Percentiles rank a stretch among this genome's conserved stretches.
Conservation (phyloP, 129 eudicot species). For the Gnaphalium uliginosum region DNA sequence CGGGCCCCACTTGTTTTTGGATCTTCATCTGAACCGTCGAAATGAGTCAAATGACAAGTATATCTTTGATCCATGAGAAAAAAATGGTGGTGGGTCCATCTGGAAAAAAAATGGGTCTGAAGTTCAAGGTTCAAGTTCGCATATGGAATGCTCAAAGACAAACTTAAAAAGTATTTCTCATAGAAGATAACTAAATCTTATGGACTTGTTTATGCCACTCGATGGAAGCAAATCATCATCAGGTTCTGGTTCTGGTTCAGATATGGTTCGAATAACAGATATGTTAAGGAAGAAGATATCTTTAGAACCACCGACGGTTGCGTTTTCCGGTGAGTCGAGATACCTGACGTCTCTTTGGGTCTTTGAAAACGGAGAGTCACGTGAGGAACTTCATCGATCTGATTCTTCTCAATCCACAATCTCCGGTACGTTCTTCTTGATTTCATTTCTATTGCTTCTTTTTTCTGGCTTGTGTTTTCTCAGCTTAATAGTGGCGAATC, state of each 20-base stretch:
- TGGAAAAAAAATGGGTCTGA: too few relatives aligned
- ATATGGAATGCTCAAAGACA: too few relatives aligned
- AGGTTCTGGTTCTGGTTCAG: not conserved
- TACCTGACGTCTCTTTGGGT: constrained; percentile 2
- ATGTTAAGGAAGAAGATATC: not conserved
- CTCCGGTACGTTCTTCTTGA: not conserved
- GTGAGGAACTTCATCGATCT: not conserved
- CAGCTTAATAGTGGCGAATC: too few relatives aligned
- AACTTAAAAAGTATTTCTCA: too few relatives aligned
- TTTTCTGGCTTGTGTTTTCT: too few relatives aligned
- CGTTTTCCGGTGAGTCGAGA: not conserved
- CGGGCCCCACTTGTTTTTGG: too few relatives aligned
- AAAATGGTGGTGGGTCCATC: too few relatives aligned
- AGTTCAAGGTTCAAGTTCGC: too few relatives aligned
- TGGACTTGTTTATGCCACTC: not conserved
- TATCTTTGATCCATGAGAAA: too few relatives aligned
- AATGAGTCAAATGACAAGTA: too few relatives aligned
- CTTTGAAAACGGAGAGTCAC: not conserved
- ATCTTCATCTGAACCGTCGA: too few relatives aligned
- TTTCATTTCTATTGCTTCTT: not conserved
- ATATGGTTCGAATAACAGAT: not conserved
- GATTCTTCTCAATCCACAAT: not conserved
- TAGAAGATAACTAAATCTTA: too few relatives aligned
- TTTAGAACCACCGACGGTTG: not conserved
- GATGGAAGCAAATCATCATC: not conserved